phyloP scores from a whole-genome alignment of 805 yeast species.

The Lipomyces japonicus region DNA sequence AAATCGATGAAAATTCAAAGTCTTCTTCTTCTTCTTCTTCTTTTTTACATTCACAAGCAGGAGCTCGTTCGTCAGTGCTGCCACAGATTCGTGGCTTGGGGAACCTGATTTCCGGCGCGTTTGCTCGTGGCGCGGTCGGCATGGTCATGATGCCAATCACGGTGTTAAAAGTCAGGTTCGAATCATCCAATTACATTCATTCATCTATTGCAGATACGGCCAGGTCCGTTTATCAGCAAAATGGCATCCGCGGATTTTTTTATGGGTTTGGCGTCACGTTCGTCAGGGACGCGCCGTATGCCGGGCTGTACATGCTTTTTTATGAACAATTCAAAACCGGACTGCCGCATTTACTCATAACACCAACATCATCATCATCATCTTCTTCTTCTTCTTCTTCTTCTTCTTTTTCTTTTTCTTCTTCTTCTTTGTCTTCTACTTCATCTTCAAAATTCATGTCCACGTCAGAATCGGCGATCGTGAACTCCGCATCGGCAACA shows the following conservation, averaged over 20 bases:
- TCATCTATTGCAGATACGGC: slow-evolving; percentile 60
- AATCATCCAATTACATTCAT: slow-evolving; percentile 72
- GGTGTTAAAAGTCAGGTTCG: slow-evolving; percentile 81
- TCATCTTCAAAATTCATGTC: slow-evolving; percentile 9
- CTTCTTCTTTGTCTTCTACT: neutral
- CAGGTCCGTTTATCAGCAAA: slow-evolving; percentile 49
- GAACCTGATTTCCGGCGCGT: slow-evolving; percentile 72
- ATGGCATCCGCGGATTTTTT: slow-evolving; percentile 69
- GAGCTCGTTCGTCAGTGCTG: slow-evolving; percentile 44
- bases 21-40: neutral
- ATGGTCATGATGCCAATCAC: slow-evolving; percentile 92
- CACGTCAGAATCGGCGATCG: slow-evolving; percentile 47
- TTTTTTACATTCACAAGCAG: neutral
- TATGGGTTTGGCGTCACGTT: slow-evolving; percentile 84
- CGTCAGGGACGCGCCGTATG: slow-evolving; percentile 91
- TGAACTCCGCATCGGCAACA: slow-evolving; percentile 75
- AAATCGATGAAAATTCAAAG: neutral
- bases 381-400: neutral
- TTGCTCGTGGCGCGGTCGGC: slow-evolving; percentile 79
- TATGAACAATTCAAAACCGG: slow-evolving; percentile 71
- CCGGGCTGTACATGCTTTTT: slow-evolving; percentile 83
- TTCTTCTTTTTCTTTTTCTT: no score
- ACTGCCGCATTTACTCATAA: neutral
- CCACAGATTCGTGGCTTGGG: slow-evolving; percentile 70
- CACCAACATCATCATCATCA: no score